Evolutionary conservation across 768 basidiomycete species (phyloP), one percentile per base, ranked within the genome.

Genomic region (Suillus plorans): DNA sequence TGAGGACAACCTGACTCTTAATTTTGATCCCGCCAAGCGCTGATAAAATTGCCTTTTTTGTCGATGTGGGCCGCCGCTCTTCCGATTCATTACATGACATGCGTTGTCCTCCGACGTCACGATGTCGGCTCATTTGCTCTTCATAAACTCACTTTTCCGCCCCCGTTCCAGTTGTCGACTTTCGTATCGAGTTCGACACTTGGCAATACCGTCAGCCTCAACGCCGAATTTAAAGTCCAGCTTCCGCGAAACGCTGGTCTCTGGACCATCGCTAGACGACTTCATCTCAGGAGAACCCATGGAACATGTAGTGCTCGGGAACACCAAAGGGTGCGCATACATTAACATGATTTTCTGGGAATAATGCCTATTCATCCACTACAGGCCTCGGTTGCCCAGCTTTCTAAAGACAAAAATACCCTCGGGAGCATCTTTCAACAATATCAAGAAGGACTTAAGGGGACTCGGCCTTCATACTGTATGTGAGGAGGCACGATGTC

Each of bases 401-500:
- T 90, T 89, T 79, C 81, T 98, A 49, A 97, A 97, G 81, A 96
- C 95, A 14, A 89, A 89, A 47, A 95, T 97, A 68, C 97, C 97
- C 1, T 92, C 91, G 0, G 93, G 95, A 37, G 81, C 82, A 13
- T 94, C 95, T 2, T 99, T 90, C 76, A 89, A 86, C 68, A 93
- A 88, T 72, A 98, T 99, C 68, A 98, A 97, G 85, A 92, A 90
- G 69, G 97, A 99, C 77, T 83, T 99, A 16, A 83, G 97, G 61
- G 97, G 96, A 2, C 84, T 99, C 2, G 86, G 86, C 9, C 81
- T 99, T 57, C 95, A 97, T 72, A 99, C 97, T 0, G 97, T 99
- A 2, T 99, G 97, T 72, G 97, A 99, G 77, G 97, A 99, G 76
- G 97, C 97, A 42, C 85, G 96, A 67, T 99, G 97, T 81, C 97